Evolutionary conservation across 768 basidiomycete genomes (phyloP).

Genomic region (Nidularia pulvinata): DNA sequence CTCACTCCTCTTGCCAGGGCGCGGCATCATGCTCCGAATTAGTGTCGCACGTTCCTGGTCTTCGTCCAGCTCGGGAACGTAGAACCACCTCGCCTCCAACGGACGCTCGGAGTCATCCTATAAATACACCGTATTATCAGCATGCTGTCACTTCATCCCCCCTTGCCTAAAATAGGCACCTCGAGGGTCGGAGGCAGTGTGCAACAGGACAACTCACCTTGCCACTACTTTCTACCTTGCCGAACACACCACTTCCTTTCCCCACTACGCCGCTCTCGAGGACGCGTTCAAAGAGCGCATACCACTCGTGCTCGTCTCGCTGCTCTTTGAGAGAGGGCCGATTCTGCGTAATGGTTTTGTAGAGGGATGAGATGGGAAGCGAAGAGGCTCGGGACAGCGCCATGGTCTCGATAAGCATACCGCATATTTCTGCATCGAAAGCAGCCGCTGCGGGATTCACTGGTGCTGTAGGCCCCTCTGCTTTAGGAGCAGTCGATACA

Average conservation of each 20-base stretch:
- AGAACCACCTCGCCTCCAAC: conserved; percentile 73
- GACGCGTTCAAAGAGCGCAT: conserved; percentile 45
- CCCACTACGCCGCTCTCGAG: conserved; percentile 38
- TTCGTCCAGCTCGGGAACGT: conserved; percentile 69
- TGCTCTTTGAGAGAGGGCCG: conserved; percentile 51
- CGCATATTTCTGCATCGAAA: conserved; percentile 47
- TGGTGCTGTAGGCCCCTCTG: background rate
- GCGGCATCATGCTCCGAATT: conserved; percentile 73
- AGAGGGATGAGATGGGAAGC: conserved; percentile 53
- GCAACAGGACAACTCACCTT: conserved; percentile 34
- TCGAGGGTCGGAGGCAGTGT: background rate
- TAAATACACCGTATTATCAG: conserved; percentile 3
- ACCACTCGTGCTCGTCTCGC: conserved; percentile 44
- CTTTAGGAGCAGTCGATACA: background rate
- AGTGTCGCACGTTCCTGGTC: conserved; percentile 71
- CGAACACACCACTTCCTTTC: conserved; percentile 54
- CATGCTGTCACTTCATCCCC: background rate
- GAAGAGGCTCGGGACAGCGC: conserved; percentile 74
- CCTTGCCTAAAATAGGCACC: background rate
- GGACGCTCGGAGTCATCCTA: conserved; percentile 50
- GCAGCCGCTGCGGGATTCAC: conserved; percentile 15
- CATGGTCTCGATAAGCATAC: conserved; percentile 70
- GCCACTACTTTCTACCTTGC: conserved; percentile 67
- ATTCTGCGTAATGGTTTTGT: conserved; percentile 46
- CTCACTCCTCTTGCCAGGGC: conserved; percentile 69